Evolutionary conservation across 164 flowering plant genomes (phyloP).

Genomic region (Amborella trichopoda): DNA sequence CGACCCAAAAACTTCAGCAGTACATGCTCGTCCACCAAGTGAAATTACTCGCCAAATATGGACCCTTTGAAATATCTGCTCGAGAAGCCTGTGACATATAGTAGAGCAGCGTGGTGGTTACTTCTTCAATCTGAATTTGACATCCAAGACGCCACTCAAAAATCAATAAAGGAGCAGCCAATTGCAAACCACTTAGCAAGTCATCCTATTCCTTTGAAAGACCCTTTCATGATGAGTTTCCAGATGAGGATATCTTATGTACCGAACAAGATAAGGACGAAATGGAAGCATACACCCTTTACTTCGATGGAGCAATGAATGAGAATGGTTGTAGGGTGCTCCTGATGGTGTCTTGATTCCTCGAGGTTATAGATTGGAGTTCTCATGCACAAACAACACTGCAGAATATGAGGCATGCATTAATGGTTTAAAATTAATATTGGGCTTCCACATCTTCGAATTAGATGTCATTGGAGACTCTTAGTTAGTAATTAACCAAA

Average conservation of each 20-base stretch:
- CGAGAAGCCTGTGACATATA: background rate
- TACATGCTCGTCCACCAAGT: too few species aligned
- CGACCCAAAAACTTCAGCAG: too few species aligned
- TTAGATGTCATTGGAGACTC: background rate
- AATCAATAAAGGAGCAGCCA: background rate
- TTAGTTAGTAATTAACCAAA: background rate
- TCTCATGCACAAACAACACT: background rate
- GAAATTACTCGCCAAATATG: background rate
- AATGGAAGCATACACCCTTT: background rate
- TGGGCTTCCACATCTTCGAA: background rate
- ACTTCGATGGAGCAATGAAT: background rate
- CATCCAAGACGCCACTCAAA: background rate
- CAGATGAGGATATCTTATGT: background rate
- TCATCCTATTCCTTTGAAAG: background rate
- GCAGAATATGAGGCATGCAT: background rate
- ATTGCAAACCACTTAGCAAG: background rate
- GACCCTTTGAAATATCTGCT: conserved; percentile 1
- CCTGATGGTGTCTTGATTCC: background rate
- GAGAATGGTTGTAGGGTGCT: background rate
- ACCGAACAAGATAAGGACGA: background rate
- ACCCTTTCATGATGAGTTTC: background rate
- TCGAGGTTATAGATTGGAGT: background rate
- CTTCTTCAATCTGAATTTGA: background rate
- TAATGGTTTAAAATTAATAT: background rate
- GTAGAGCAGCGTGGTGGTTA: background rate